phyloP scores from a whole-genome alignment of 345 rosid genomes.

The Aethionema arabicum region DNA sequence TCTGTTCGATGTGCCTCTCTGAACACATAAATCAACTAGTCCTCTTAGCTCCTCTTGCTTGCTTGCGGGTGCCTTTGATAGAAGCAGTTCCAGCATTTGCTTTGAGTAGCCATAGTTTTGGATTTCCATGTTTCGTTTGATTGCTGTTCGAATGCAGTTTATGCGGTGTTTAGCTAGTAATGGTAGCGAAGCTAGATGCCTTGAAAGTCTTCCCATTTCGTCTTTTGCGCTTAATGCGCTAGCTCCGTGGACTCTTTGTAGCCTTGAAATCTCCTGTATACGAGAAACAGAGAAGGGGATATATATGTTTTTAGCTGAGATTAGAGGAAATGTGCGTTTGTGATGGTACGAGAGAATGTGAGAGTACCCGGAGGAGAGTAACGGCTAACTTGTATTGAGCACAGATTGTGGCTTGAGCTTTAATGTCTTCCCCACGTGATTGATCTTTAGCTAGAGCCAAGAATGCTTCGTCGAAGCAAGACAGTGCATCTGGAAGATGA shows the following conservation, averaged over 20 bases:
- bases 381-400: slow-evolving; percentile 98
- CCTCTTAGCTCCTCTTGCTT: slow-evolving; percentile 91
- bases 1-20: slow-evolving; percentile 83
- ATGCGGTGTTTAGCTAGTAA: slow-evolving; percentile 95
- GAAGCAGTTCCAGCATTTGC: slow-evolving; percentile 96
- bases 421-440: slow-evolving; percentile 93
- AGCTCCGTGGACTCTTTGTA: slow-evolving; percentile 88
- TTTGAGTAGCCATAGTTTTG: slow-evolving; percentile 88
- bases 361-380: slow-evolving; percentile 74
- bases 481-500: slow-evolving; percentile 94
- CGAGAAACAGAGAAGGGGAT: neutral
- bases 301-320: neutral
- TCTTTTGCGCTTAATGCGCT: slow-evolving; percentile 92
- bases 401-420: slow-evolving; percentile 96
- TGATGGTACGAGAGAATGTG: neutral
- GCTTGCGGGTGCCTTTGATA: slow-evolving; percentile 84
- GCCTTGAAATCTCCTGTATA: slow-evolving; percentile 77
- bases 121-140: slow-evolving; percentile 95
- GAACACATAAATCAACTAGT: slow-evolving; percentile 84
- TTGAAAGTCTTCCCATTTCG: slow-evolving; percentile 94
- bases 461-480: slow-evolving; percentile 96
- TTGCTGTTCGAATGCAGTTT: slow-evolving; percentile 93
- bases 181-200: slow-evolving; percentile 88
- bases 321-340: too few species aligned
- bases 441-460: slow-evolving; percentile 94